phyloP scores from a whole-genome alignment of 345 rosid species.

The Brassica carinata region DNA sequence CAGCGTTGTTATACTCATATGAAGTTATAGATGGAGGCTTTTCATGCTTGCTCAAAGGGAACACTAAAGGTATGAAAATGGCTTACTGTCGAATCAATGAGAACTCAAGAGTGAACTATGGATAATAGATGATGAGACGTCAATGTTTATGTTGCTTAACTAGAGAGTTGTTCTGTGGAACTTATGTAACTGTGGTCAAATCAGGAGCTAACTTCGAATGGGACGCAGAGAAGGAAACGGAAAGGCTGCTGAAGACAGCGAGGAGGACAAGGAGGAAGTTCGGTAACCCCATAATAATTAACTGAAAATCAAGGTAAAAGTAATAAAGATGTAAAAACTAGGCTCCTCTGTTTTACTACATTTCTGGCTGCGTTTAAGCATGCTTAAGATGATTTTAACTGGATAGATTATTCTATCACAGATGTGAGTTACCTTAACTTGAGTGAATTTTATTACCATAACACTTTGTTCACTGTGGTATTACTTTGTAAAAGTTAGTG shows the following conservation, averaged over 20 bases:
- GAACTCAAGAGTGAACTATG: neutral
- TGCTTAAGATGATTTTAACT: neutral
- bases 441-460: neutral
- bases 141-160: too few species aligned
- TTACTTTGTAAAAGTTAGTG: neutral
- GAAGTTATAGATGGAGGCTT: conserved; percentile 80
- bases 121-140: neutral
- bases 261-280: conserved; percentile 75
- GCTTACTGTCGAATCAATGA: too few species aligned
- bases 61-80: conserved; percentile 52
- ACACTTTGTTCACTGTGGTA: neutral
- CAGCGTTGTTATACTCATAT: conserved; percentile 59
- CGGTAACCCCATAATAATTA: conserved; percentile 62
- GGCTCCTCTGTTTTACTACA: neutral
- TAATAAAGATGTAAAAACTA: neutral
- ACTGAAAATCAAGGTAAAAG: conserved; percentile 51
- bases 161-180: neutral
- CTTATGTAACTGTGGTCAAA: neutral
- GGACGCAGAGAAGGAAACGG: conserved; percentile 64
- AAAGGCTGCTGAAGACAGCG: conserved; percentile 68
- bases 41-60: conserved; percentile 63
- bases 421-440: neutral
- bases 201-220: conserved; percentile 41
- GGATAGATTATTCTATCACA: conserved; percentile 2
- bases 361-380: neutral